These are phyloP conservation scores for Xylaria flabelliformis DNA, from an alignment of 495 filamentous ascomycete species.

Conservation along the genomic window DNA sequence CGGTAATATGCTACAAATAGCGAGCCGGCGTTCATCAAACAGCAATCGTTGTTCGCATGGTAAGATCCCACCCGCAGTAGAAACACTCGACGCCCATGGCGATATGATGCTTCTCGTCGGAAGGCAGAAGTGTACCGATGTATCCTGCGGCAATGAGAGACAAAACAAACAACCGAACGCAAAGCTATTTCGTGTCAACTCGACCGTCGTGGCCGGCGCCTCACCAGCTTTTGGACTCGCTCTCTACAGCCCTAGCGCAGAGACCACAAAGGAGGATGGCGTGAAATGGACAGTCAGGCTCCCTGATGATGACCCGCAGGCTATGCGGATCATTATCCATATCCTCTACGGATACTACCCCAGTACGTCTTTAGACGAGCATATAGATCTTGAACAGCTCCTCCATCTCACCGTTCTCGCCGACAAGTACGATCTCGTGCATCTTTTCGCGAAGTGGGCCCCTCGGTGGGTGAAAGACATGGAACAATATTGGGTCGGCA, in stretches of 20 bases:
- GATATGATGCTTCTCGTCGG: conserved; percentile 26
- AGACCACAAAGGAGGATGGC: not conserved
- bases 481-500: conserved; percentile 8
- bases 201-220: conserved; percentile 4
- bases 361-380: not conserved
- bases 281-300: conserved; percentile 9
- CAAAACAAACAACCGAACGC: not conserved
- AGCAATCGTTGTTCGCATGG: conserved; percentile 1
- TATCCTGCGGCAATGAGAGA: not conserved
- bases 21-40: not conserved
- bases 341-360: conserved; percentile 23
- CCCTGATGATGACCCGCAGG: conserved; percentile 22
- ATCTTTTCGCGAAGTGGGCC: not conserved
- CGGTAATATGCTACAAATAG: not conserved
- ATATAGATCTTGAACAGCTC: conserved; percentile 5
- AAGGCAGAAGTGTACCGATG: conserved; percentile 3
- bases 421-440: conserved; percentile 25
- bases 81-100: not conserved
- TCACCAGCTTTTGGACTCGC: conserved; percentile 15
- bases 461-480: conserved; percentile 18
- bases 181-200: conserved; percentile 19
- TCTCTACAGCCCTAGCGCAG: conserved; percentile 16
- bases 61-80: not conserved
- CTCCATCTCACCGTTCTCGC: conserved; percentile 12
- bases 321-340: conserved; percentile 18